Conservation (phyloP, 1,284 basidiomycete species). For the Leccinum subspadiceum region DNA sequence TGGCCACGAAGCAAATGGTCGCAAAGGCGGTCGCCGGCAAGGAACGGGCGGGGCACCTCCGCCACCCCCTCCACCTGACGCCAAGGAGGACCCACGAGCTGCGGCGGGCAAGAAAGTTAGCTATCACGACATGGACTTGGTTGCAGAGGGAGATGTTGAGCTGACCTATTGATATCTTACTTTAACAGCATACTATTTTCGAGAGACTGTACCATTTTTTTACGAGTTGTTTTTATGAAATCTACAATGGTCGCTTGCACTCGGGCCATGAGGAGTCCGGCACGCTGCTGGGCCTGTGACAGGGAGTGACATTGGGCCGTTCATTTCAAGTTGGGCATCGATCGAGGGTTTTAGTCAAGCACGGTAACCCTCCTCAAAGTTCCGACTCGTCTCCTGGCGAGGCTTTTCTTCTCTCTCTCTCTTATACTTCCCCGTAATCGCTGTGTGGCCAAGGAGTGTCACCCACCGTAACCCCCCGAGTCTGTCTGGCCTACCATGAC, state of each 20-base stretch:
- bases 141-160: slow-evolving; percentile 83
- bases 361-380: slow-evolving; percentile 16
- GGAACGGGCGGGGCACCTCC: slow-evolving; percentile 45
- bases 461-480: slow-evolving; percentile 1
- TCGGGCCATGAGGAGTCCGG: slow-evolving; percentile 31
- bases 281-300: slow-evolving; percentile 24
- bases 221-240: slow-evolving; percentile 29
- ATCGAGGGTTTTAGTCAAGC: slow-evolving; percentile 31
- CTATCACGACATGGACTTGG: slow-evolving; percentile 86
- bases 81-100: slow-evolving; percentile 84
- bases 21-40: slow-evolving; percentile 39
- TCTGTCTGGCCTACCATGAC: slow-evolving; percentile 22
- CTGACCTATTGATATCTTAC: slow-evolving; percentile 59
- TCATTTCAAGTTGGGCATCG: slow-evolving; percentile 32
- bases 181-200: slow-evolving; percentile 27
- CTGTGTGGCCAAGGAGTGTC: slow-evolving; percentile 14
- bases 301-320: slow-evolving; percentile 28
- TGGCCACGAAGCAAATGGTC: slow-evolving; percentile 33
- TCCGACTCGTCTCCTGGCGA: slow-evolving; percentile 30
- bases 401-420: slow-evolving; percentile 10
- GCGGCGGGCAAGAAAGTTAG: slow-evolving; percentile 77
- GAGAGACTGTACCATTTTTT: slow-evolving; percentile 16
- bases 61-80: slow-evolving; percentile 78
- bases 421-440: slow-evolving; percentile 16
- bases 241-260: slow-evolving; percentile 17